These are phyloP conservation scores for Pseudevernia furfuracea DNA, from an alignment of 495 filamentous ascomycete species.

Conservation along the genomic window DNA sequence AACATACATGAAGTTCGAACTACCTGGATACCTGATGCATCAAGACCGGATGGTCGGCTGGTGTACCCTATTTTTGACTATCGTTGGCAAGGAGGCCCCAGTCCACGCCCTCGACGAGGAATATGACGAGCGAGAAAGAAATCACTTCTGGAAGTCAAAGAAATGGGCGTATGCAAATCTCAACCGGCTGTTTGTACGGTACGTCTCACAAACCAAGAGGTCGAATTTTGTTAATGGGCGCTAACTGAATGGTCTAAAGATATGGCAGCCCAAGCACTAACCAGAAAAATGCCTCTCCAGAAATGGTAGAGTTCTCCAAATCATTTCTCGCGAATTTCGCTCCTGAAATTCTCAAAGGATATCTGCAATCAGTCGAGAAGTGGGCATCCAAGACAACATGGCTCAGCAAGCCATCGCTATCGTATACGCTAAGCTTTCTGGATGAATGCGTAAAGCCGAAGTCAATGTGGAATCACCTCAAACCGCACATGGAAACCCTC, in stretches of 20 bases:
- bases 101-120: slow-evolving; percentile 72
- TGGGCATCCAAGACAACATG: slow-evolving; percentile 93
- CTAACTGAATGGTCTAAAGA: slow-evolving; percentile 38
- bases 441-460: slow-evolving; percentile 98
- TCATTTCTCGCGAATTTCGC: slow-evolving; percentile 85
- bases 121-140: slow-evolving; percentile 75
- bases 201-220: slow-evolving; percentile 24
- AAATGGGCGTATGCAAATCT: slow-evolving; percentile 98
- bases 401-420: slow-evolving; percentile 88
- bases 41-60: slow-evolving; percentile 82
- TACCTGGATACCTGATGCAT: slow-evolving; percentile 65
- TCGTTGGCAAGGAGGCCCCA: slow-evolving; percentile 79
- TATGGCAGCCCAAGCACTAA: slow-evolving; percentile 78
- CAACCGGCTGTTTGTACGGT: slow-evolving; percentile 91
- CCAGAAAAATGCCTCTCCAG: slow-evolving; percentile 57
- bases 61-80: slow-evolving; percentile 87
- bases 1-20: slow-evolving; percentile 58
- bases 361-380: slow-evolving; percentile 86
- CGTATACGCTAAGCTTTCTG: slow-evolving; percentile 84
- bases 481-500: slow-evolving; percentile 84
- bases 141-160: slow-evolving; percentile 99
- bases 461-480: slow-evolving; percentile 88
- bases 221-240: background rate
- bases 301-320: slow-evolving; percentile 74
- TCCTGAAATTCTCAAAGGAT: slow-evolving; percentile 88